Base-by-base conservation (phyloP, 148 eudicot genomes). In the Silene latifolia region DNA sequence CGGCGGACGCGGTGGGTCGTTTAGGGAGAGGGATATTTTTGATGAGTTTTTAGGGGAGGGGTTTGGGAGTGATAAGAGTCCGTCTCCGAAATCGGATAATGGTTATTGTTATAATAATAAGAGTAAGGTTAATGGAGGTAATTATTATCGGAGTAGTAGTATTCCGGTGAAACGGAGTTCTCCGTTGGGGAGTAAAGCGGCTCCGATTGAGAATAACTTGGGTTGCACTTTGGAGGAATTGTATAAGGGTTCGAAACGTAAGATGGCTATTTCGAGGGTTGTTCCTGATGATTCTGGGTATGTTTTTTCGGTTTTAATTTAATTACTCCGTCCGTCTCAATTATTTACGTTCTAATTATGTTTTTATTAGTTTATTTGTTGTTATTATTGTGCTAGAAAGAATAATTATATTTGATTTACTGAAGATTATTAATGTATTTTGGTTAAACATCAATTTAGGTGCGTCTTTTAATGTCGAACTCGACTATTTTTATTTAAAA, bases 211-310 rank as follows among this genome's bases (percentile, higher is more conserved):
- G 91, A 87, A 80, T 71, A 82, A 80, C 72, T 72, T 94, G 90
- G 79, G 65, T 4, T 94, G 98, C 88, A 87, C 73, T 46, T 80
- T 94, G 87, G 98, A 94, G 82, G 98, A 94, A 71, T 77, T 94
- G 84, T 94, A 87, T 59, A 87, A 77, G 69, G 97, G 98, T 7
- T 88, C 93, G 5, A 91, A 83, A 67, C 75, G 93, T 79, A 91
- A 90, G 82, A 88, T 94, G 98, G 83, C 80, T 88, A 90, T 92
- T 79, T 86, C 93, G 0, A 77, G 97, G 63, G 82, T 85, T 83
- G 88, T 88, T 61, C 83, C 85, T 44, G 90, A 90, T 86, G 81
- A 81, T 29, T 84, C 78, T 53, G 92, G 96, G 96, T 88, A 76
- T 12, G 74, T 66, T 72, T 39, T 20, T 25, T 65, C 32, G 44